Conservation (phyloP, 1,139 yeast genomes). For the Geotrichum histeridarum region DNA sequence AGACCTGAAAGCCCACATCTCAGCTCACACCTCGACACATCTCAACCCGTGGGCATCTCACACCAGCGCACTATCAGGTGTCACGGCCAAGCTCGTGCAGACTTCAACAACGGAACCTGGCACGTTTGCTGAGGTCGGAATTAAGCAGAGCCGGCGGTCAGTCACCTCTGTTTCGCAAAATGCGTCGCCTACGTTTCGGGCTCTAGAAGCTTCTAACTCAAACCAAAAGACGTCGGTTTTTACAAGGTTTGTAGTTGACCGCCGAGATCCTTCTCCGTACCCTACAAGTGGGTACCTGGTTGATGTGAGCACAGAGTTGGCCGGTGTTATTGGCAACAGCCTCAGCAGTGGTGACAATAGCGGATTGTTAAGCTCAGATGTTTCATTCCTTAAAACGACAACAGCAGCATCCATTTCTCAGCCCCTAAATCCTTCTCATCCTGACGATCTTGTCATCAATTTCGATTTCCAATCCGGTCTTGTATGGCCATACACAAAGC, state of each 20-base stretch:
- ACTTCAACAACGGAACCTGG: slow-evolving; percentile 11
- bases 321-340: slow-evolving; percentile 39
- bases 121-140: slow-evolving; percentile 24
- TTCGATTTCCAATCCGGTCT: slow-evolving; percentile 23
- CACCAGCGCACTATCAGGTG: slow-evolving; percentile 8
- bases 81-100: slow-evolving; percentile 9
- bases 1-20: slow-evolving; percentile 10
- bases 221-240: slow-evolving; percentile 51
- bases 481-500: slow-evolving; percentile 20
- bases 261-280: slow-evolving; percentile 48
- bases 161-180: slow-evolving; percentile 25
- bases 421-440: slow-evolving; percentile 22
- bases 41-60: slow-evolving; percentile 8
- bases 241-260: slow-evolving; percentile 51
- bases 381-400: slow-evolving; percentile 13
- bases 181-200: slow-evolving; percentile 27
- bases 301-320: slow-evolving; percentile 51
- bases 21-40: slow-evolving; percentile 5
- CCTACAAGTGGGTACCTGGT: slow-evolving; percentile 51
- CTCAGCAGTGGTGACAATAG: slow-evolving; percentile 1
- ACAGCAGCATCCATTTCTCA: slow-evolving; percentile 16
- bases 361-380: slow-evolving; percentile 7
- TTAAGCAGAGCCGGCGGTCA: slow-evolving; percentile 26
- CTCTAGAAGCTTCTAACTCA: slow-evolving; percentile 49
- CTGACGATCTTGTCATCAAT: slow-evolving; percentile 23